Base-by-base conservation (phyloP, 148 eudicot genomes). In the Hydrangea macrophylla region DNA sequence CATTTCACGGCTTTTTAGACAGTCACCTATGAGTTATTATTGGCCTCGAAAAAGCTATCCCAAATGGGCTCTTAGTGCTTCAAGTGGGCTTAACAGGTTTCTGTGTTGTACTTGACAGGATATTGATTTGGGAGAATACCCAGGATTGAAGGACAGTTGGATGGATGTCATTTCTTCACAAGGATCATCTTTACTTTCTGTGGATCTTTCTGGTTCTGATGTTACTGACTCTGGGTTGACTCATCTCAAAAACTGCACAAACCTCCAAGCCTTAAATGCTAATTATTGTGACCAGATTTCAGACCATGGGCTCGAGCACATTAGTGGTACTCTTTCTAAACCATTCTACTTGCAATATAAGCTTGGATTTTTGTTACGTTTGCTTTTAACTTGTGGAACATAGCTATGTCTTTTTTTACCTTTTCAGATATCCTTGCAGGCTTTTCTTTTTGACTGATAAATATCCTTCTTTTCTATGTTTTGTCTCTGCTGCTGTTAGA, bases 81-180 rank as follows among this genome's bases (percentile, higher is more conserved):
- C 22, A 17, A 59, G 2, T 54, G 35, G 35, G 36, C 32, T 65
- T 22, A 70, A 35, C 33, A 62, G 2, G 25, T 3, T 76, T 25
- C 53, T 56, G 6, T 39, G 25, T 25, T 75, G 55, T 64, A 33
- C 45, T 67, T 55, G 64, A 55, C 80, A 89, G 95, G 95, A 89
- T 75, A 59, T 86, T 18, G 70, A 73, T 64, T 71, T 86, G 75
- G 88, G 84, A 62, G 88, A 86, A 37, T 89, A 81, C 62, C 89
- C 81, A 18, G 95, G 85, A 40, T 63, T 84, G 58, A 61, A 75
- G 53, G 89, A 89, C 67, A 75, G 69, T 68, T 89, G 95, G 95
- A 82, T 86, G 89, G 87, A 84, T 73, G 86, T 82, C 31, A 78
- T 89, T 17, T 60, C 84, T 62, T 89, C 95, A 44, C 91, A 89